A percentile compares a stretch with the other conserved stretches of the same genome.
These are phyloP conservation scores for Colletotrichum cuscutae DNA, from an alignment of 2,329 filamentous ascomycete genomes.

Conservation along the genomic window DNA sequence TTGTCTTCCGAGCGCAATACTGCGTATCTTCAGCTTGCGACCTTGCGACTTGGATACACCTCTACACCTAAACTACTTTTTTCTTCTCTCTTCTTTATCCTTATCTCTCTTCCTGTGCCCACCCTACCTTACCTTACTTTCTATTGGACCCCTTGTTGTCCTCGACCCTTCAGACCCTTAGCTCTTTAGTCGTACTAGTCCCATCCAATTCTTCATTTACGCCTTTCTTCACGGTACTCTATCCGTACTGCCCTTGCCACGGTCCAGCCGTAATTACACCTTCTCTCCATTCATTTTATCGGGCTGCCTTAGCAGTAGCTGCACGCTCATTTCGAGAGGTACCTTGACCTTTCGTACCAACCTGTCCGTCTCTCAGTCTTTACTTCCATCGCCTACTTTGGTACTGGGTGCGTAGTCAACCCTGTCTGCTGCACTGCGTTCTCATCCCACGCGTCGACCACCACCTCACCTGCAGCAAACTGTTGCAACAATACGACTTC, in stretches of 20 bases:
- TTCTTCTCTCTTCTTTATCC: not conserved
- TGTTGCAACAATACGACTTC: conserved; percentile 1
- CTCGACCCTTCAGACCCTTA: conserved; percentile 4
- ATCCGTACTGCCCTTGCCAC: not conserved
- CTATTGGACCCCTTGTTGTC: conserved; percentile 11
- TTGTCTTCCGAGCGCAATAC: no score
- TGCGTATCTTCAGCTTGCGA: no score
- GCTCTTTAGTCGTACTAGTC: not conserved
- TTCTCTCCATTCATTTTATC: not conserved
- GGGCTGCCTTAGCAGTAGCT: not conserved
- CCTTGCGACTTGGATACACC: not conserved
- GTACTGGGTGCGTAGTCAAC: not conserved
- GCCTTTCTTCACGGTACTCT: not conserved
- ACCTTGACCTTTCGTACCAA: not conserved
- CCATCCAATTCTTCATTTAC: not conserved
- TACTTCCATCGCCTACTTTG: not conserved
- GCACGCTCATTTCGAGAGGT: not conserved
- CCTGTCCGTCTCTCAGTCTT: not conserved
- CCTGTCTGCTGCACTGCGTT: not conserved
- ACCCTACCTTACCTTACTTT: not conserved
- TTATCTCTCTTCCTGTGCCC: not conserved
- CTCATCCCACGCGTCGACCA: conserved; percentile 20
- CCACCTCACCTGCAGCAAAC: not conserved
- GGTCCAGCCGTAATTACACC: conserved; percentile 8
- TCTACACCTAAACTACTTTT: not conserved